These are phyloP conservation scores for Hordeum marinum DNA, from an alignment of 176 grass and related monocot genomes.

Conservation along the genomic window DNA sequence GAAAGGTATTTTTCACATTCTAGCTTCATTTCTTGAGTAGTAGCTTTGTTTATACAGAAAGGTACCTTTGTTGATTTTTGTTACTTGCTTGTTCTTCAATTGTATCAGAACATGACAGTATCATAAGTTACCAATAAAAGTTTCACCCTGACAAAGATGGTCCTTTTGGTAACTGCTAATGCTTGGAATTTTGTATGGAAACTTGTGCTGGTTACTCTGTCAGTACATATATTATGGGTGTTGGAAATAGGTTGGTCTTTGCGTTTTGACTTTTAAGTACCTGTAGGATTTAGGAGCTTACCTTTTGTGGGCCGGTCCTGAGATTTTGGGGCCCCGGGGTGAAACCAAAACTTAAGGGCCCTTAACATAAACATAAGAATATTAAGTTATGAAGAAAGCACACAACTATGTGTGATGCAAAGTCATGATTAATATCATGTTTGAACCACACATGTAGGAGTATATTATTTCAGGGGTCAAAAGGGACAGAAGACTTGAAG, in stretches of 20 bases:
- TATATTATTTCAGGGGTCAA: too few species aligned
- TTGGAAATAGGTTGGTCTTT: constrained; percentile 63
- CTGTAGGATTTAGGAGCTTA: not conserved
- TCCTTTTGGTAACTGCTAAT: constrained; percentile 90
- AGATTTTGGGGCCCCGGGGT: too few species aligned
- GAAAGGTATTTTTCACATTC: too few species aligned
- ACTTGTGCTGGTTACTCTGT: constrained; percentile 92
- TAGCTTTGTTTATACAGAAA: constrained; percentile 10
- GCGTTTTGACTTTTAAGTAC: constrained; percentile 8
- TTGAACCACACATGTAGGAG: too few species aligned
- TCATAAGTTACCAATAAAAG: constrained; percentile 43
- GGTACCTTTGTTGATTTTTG: not conserved
- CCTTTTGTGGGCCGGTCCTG: too few species aligned
- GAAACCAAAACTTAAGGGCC: too few species aligned
- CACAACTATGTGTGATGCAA: too few species aligned
- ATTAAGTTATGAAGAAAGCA: too few species aligned
- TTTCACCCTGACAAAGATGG: constrained; percentile 85
- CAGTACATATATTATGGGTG: constrained; percentile 86
- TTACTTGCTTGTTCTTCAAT: constrained; percentile 46
- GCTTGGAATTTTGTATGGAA: constrained; percentile 85
- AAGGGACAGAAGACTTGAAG: too few species aligned
- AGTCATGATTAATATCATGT: too few species aligned
- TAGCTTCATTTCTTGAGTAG: constrained; percentile 1
- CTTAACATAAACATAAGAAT: too few species aligned
- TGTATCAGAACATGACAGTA: constrained; percentile 56